Base-by-base conservation (phyloP, 176 grass and related monocot species). In the Alopecurus myosuroides region DNA sequence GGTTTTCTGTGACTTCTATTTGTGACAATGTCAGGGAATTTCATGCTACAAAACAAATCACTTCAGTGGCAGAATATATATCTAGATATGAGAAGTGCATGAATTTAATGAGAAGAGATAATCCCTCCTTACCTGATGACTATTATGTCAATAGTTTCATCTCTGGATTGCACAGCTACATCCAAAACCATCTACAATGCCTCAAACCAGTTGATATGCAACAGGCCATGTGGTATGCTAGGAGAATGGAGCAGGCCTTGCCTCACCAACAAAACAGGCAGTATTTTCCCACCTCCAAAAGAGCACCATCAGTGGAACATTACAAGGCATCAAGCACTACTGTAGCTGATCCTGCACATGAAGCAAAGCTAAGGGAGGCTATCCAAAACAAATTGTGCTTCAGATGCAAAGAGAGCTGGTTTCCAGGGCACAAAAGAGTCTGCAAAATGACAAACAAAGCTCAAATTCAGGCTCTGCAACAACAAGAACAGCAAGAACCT, bases 211-310 rank as follows among this genome's bases (percentile, higher is more conserved):
- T 1, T 9, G 22, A 20, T 55, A 55, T 55, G 22, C 51, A 55
- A 10, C 9, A 55, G 3, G 20, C 51, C 1, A n/a, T 55, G 2
- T 55, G 20, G 51, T 55, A 22, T 55, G 51, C 51, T 8, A 55
- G 51, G 1, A 55, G 51, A 55, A 55, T 55, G 20, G 51, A 55
- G 0, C 6, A 55, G 2, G 3, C 51, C 51, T 2, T 7, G 2
- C 8, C 1, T 13, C 0, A 0, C 14, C 46, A 22, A 2, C 1
- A 4, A 11, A 11, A 11, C 36, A 41, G 0, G 0, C 50, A 6
- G 2, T 52, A 55, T 3, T 55, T 9, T 9, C 7, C 41, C 41
- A 1, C 12, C 41, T 11, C 10, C 2, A 1, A 55, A 1, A 9
- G n/a, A 11, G 7, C 51, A 55, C n/a, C n/a, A n/a, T n/a, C n/a